phyloP scores from a whole-genome alignment of 805 yeast species.

The Pichia sporocuriosa region DNA sequence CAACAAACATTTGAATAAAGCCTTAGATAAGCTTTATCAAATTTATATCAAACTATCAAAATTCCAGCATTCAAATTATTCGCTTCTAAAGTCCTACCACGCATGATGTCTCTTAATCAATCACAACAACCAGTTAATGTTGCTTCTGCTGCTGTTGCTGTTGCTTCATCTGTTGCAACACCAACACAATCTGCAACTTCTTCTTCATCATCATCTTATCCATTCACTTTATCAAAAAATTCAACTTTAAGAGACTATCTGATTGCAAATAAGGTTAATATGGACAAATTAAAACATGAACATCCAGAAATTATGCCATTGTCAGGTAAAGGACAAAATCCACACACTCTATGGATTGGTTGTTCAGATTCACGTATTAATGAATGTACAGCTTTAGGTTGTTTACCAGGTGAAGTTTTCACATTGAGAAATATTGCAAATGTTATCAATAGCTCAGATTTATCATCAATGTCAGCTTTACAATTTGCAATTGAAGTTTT shows the following conservation, averaged over 20 bases:
- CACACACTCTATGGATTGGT: slow-evolving; percentile 91
- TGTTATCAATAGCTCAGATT: slow-evolving; percentile 61
- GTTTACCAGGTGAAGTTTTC: slow-evolving; percentile 89
- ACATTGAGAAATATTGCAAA: slow-evolving; percentile 87
- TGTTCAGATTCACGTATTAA: slow-evolving; percentile 90
- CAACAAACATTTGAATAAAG: no score
- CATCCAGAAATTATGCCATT: slow-evolving; percentile 53
- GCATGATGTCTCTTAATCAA: slow-evolving; percentile 12
- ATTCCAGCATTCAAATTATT: slow-evolving; percentile 8
- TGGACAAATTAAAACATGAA: slow-evolving; percentile 39
- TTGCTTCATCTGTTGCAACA: background rate
- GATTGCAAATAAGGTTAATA: slow-evolving; percentile 39
- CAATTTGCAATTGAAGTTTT: slow-evolving; percentile 85
- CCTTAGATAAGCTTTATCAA: background rate
- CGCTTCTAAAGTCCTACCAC: slow-evolving; percentile 7
- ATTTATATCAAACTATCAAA: background rate
- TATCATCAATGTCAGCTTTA: slow-evolving; percentile 67
- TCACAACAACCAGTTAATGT: background rate
- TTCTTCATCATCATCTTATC: slow-evolving; percentile 16
- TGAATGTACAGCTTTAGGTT: slow-evolving; percentile 62
- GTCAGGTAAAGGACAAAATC: slow-evolving; percentile 81
- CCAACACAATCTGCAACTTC: background rate
- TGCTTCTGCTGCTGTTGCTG: background rate
- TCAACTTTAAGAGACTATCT: slow-evolving; percentile 45
- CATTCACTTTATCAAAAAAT: slow-evolving; percentile 41